A percentile compares a stretch with the other conserved stretches of the same genome.
These are phyloP conservation scores for Aethionema arabicum DNA, from an alignment of 345 rosid genomes.

Conservation along the genomic window DNA sequence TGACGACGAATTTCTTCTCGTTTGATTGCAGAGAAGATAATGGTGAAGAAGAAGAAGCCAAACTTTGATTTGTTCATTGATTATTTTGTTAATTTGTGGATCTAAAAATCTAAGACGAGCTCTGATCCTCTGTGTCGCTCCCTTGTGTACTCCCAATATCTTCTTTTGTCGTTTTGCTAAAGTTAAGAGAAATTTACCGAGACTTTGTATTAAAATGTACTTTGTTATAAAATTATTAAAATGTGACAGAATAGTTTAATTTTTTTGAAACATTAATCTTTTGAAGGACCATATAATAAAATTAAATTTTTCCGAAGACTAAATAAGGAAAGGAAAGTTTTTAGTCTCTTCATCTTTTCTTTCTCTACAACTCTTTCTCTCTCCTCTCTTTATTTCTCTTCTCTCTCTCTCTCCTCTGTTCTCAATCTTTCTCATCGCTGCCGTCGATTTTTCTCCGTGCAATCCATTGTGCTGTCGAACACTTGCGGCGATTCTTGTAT, in stretches of 20 bases:
- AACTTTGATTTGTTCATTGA: neutral
- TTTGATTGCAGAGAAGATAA: neutral
- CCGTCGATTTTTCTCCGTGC: neutral
- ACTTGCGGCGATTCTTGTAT: constrained; percentile 2
- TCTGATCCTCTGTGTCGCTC: constrained; percentile 9
- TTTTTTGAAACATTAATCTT: too few species aligned
- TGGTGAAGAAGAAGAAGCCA: neutral
- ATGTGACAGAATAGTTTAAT: too few species aligned
- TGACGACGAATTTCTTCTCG: constrained; percentile 30
- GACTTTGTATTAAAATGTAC: too few species aligned
- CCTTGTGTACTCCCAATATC: neutral
- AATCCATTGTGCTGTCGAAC: neutral
- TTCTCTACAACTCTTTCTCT: neutral
- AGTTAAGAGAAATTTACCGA: too few species aligned
- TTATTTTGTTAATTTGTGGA: neutral
- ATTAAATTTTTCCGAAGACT: too few species aligned
- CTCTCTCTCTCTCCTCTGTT: neutral
- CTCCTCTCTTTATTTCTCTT: neutral
- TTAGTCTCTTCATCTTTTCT: too few species aligned
- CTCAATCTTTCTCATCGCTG: neutral
- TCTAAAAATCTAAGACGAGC: neutral
- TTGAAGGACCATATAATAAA: too few species aligned
- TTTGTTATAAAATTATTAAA: too few species aligned
- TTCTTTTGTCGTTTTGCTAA: too few species aligned
- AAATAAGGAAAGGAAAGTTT: too few species aligned